Evolutionary conservation across 2,329 filamentous ascomycete species (phyloP), one percentile per base, ranked within the genome.

Genomic region (Diplodia corticola): DNA sequence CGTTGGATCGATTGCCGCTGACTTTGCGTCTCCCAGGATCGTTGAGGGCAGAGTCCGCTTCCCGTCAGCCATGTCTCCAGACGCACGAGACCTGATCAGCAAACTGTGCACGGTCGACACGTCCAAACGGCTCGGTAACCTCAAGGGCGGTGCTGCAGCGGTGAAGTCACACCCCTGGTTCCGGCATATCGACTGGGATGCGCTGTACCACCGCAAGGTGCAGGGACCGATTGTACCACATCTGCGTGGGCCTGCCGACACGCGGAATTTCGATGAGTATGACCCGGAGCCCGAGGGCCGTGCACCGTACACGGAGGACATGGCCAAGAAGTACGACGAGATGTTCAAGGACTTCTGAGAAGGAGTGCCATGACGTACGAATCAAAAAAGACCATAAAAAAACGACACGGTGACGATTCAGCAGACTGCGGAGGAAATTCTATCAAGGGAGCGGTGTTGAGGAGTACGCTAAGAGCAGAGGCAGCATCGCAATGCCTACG

Each of bases 161-260:
- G 91, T 95, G 65, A 93, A 93, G 75, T 79, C 83, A 17, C 91
- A 95, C 73, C 84, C 89, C 1, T 95, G 92, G 82, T 95, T 95
- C 78, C 79, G 81, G 57, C 84, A 84, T 65, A 84, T 92, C 67
- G 84, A 91, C 76, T 95, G 91, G 91, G 86, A 92, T 63, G 88
- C 88, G 55, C 78, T 93, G 26, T 86, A 88, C 71, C 81, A 86
- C 67, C 86, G 89, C 63, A 85, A 86, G 69, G 80, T 86, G 60
- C 81, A 84, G 57, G 91, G 90, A 0, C 91, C 91, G 4, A 93
- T 93, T 70, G 83, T 91, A 61, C 91, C 91, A n/a, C 88, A 90
- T 64, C 81, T 94, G 33, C 83, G 88, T 26, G 90, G 87, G 59
- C 85, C 88, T 0, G 90, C 90, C 35, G 91, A 94, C 73, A 89